These are phyloP conservation scores for Picea glauca DNA, from an alignment of 75 land plant genomes.

Conservation along the genomic window DNA sequence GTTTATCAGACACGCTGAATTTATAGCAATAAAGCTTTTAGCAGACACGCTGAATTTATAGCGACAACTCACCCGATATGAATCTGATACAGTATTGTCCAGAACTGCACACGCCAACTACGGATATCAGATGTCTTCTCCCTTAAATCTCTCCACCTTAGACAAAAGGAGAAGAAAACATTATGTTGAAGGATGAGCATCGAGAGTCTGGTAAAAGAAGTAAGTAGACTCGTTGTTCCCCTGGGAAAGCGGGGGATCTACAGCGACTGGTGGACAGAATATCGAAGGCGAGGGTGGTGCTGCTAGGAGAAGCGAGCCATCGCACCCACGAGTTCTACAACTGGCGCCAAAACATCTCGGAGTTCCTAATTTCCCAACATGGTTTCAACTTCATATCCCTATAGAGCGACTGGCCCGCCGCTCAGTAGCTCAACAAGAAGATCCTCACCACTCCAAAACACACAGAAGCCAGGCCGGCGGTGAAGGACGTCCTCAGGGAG, in stretches of 20 bases:
- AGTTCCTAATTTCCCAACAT: slow-evolving; percentile 14
- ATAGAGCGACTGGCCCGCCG: slow-evolving; percentile 21
- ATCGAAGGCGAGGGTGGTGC: slow-evolving; percentile 16
- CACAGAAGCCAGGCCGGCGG: neutral
- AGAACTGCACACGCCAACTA: no score
- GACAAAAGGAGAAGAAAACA: no score
- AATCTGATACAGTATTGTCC: no score
- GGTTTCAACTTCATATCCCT: slow-evolving; percentile 20
- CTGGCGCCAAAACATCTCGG: slow-evolving; percentile 6
- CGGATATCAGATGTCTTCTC: no score
- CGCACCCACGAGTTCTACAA: slow-evolving; percentile 24
- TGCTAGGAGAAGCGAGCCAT: slow-evolving; percentile 19
- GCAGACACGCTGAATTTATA: no score
- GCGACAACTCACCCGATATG: no score
- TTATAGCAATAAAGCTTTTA: no score
- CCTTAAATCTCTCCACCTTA: no score
- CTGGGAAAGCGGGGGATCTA: neutral
- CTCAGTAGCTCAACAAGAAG: neutral
- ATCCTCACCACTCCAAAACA: neutral
- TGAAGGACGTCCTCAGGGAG: neutral
- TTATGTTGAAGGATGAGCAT: neutral
- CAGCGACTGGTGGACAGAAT: neutral
- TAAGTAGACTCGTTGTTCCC: neutral
- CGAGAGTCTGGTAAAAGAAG: neutral
- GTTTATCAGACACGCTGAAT: no score